These are phyloP conservation scores for Leccinum sublutescens DNA, from an alignment of 768 basidiomycete genomes.

Conservation along the genomic window DNA sequence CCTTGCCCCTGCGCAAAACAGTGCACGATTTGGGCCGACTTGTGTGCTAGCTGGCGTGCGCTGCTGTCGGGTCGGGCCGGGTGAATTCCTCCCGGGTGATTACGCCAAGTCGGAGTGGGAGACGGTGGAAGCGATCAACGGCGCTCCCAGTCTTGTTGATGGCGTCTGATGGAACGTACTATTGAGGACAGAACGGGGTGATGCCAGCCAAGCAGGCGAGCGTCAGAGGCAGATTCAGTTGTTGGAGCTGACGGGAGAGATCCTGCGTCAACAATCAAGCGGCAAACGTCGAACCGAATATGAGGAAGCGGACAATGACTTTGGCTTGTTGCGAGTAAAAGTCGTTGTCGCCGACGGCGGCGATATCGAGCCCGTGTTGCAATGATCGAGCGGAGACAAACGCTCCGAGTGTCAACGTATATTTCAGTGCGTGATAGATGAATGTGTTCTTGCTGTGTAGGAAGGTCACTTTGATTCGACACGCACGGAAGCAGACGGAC, in stretches of 20 bases:
- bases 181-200: constrained; percentile 72
- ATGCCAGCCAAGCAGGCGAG: constrained; percentile 64
- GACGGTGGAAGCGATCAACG: constrained; percentile 92
- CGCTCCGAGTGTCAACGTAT: constrained; percentile 67
- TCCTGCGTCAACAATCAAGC: constrained; percentile 4
- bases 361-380: constrained; percentile 63
- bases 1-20: constrained; percentile 95
- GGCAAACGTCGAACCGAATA: neutral
- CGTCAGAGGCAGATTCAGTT: constrained; percentile 58
- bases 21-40: constrained; percentile 91
- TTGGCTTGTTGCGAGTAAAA: constrained; percentile 94
- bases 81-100: constrained; percentile 54
- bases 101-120: constrained; percentile 72
- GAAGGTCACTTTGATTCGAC: constrained; percentile 4
- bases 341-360: constrained; percentile 91
- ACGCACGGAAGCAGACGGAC: constrained; percentile 8
- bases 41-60: constrained; percentile 76
- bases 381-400: constrained; percentile 46
- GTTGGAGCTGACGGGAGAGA: constrained; percentile 51
- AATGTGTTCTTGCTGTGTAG: constrained; percentile 78
- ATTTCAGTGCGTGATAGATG: constrained; percentile 84
- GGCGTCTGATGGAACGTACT: constrained; percentile 55
- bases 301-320: constrained; percentile 39
- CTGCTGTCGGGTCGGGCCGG: constrained; percentile 35
- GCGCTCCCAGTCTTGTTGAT: constrained; percentile 99